Evolutionary conservation across 768 basidiomycete genomes (phyloP).

Genomic region (Hirschioporus abietinus): DNA sequence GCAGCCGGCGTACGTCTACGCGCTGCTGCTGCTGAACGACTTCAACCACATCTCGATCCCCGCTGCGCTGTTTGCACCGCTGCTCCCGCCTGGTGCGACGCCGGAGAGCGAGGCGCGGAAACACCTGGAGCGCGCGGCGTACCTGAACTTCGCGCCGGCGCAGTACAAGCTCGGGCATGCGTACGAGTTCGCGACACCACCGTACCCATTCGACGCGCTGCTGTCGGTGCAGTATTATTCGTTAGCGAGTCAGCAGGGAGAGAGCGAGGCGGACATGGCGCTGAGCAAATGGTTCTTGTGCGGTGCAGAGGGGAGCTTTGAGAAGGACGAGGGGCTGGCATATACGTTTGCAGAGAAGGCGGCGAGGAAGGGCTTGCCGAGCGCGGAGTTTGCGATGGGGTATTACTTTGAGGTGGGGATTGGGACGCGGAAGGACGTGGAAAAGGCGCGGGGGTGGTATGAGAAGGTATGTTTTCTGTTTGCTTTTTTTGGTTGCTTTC

Average conservation of each 20-base stretch:
- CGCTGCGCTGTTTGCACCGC: slow-evolving; percentile 44
- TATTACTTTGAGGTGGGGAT: slow-evolving; percentile 95
- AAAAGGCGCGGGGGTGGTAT: slow-evolving; percentile 76
- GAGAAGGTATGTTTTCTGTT: slow-evolving; percentile 35
- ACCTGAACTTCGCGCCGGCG: slow-evolving; percentile 75
- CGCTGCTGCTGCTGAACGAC: slow-evolving; percentile 81
- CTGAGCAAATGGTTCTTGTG: slow-evolving; percentile 97
- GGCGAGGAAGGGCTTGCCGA: slow-evolving; percentile 64
- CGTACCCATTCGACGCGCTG: slow-evolving; percentile 83
- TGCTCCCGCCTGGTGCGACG: slow-evolving; percentile 46
- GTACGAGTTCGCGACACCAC: slow-evolving; percentile 85
- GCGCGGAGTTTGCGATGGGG: slow-evolving; percentile 92
- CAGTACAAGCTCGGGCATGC: slow-evolving; percentile 92
- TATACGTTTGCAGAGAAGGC: slow-evolving; percentile 89
- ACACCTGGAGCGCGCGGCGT: slow-evolving; percentile 81
- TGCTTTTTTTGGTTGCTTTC: background rate
- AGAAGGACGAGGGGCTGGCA: slow-evolving; percentile 83
- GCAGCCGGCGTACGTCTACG: slow-evolving; percentile 85
- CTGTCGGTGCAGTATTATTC: slow-evolving; percentile 88
- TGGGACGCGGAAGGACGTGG: slow-evolving; percentile 54
- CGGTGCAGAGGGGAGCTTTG: slow-evolving; percentile 70
- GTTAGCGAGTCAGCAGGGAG: slow-evolving; percentile 77
- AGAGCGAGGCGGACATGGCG: slow-evolving; percentile 94
- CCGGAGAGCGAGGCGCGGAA: slow-evolving; percentile 59
- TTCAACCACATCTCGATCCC: slow-evolving; percentile 63